These are phyloP conservation scores for Elasticomyces elasticus DNA, from an alignment of 495 filamentous ascomycete genomes.

Conservation along the genomic window DNA sequence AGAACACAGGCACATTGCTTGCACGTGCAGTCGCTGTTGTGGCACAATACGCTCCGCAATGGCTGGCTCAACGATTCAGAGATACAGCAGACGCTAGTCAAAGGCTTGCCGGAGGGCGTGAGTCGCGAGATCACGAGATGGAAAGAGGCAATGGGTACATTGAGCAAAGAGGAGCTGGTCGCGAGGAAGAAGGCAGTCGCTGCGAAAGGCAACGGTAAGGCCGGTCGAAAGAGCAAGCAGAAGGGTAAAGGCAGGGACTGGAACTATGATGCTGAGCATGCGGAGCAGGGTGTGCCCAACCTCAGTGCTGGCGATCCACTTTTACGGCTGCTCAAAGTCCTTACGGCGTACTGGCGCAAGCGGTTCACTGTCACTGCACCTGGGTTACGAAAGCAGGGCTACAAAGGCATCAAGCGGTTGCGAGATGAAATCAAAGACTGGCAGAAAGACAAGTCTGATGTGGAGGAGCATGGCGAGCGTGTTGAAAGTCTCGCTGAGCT, in stretches of 20 bases:
- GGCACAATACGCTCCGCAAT: conserved; percentile 81
- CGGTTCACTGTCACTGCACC: conserved; percentile 69
- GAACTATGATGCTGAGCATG: conserved; percentile 56
- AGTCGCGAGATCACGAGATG: conserved; percentile 67
- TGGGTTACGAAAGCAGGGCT: conserved; percentile 79
- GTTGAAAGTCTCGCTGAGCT: conserved; percentile 57
- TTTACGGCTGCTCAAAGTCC: conserved; percentile 61
- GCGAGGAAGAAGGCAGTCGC: conserved; percentile 11
- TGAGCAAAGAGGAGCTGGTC: conserved; percentile 28
- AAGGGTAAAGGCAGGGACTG: conserved; percentile 53
- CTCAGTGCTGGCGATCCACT: conserved; percentile 73
- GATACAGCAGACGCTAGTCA: conserved; percentile 65
- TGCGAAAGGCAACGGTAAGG: conserved; percentile 20
- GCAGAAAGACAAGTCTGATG: conserved; percentile 50
- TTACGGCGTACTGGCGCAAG: conserved; percentile 80
- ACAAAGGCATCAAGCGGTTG: conserved; percentile 59
- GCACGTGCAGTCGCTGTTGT: conserved; percentile 81
- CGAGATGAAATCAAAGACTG: conserved; percentile 58
- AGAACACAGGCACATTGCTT: conserved; percentile 70
- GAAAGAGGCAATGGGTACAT: conserved; percentile 54
- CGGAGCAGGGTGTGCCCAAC: conserved; percentile 60
- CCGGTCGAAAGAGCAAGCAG: conserved; percentile 7
- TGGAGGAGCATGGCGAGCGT: conserved; percentile 61
- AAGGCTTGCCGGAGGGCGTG: conserved; percentile 54
- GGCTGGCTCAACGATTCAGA: conserved; percentile 72